These are phyloP conservation scores for Acanthamoeba culbertsoni DNA, from an alignment of 208 protist genomes.

Conservation along the genomic window DNA sequence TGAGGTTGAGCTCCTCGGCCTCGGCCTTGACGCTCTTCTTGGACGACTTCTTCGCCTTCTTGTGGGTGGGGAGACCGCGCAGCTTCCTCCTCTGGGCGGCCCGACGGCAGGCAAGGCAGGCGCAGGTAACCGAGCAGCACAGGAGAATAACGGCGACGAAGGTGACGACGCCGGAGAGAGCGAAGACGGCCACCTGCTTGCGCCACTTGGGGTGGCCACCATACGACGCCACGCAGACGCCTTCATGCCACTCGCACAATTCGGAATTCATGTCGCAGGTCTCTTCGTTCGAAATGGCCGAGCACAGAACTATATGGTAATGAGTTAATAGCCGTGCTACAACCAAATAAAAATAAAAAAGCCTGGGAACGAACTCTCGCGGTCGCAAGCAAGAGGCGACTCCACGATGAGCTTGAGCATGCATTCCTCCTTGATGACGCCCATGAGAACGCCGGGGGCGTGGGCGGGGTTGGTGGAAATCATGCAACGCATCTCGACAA, in stretches of 20 bases:
- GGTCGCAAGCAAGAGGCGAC: background rate
- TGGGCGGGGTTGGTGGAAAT: background rate
- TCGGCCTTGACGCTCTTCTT: background rate
- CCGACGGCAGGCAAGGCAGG: background rate
- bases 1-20: background rate
- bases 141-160: background rate
- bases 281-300: background rate
- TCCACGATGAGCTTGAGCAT: background rate
- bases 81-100: background rate
- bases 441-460: background rate
- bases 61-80: slow-evolving; percentile 3
- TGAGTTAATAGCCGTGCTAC: background rate
- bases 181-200: background rate
- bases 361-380: background rate
- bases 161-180: background rate
- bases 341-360: background rate
- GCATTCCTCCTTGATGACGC: background rate
- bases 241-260: background rate
- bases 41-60: background rate
- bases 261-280: background rate
- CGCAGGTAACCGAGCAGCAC: background rate
- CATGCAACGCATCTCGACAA: background rate
- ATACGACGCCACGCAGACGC: background rate
- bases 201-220: background rate
- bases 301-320: background rate